Evolutionary conservation across 805 yeast species (phyloP), one percentile per base, ranked within the genome.

Genomic region (Wickerhamiella spandovensis): DNA sequence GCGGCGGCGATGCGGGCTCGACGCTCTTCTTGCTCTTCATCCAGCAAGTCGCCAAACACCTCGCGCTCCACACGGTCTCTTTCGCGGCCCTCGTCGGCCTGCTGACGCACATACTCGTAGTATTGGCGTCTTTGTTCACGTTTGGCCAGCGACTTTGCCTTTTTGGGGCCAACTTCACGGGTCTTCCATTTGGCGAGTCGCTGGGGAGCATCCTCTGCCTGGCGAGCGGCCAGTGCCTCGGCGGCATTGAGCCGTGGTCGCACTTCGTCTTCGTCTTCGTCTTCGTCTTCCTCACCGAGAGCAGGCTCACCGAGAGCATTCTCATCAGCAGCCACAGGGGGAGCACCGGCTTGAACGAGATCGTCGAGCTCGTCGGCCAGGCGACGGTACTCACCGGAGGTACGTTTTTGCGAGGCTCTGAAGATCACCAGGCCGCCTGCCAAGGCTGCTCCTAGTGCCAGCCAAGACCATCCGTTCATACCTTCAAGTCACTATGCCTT

Each of bases 81-180:
- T 30, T 52, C 52, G 8, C 59, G 50, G 35, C 56, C 56, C n/a
- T 53, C 58, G 38, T 57, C 64, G 21, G 64, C 64, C 51, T 52
- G 53, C 49, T 61, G 60, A 20, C 66, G 56, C 23, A 64, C 58
- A 47, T 55, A 60, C 54, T 65, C 68, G 48, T 54, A 59, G 50
- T 62, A 65, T 24, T 63, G 63, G 5, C 67, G 51, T n/a, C 63
- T 56, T 48, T 58, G 64, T 39, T 64, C 68, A 32, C 61, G 49
- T 21, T 55, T 48, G 6, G 65, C 67, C 35, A 63, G 57, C 20
- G 67, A 61, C 47, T 57, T 58, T 43, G 67, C 60, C 57, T 65
- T 65, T 51, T 65, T 65, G 18, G 62, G 53, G 24, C 68, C 67
- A 2, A 64, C 65, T 22, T 47, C 50, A 22, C 57, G 54, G 23